These are phyloP conservation scores for Penicillium glabrum DNA, from an alignment of 2,329 filamentous ascomycete genomes.

Conservation along the genomic window DNA sequence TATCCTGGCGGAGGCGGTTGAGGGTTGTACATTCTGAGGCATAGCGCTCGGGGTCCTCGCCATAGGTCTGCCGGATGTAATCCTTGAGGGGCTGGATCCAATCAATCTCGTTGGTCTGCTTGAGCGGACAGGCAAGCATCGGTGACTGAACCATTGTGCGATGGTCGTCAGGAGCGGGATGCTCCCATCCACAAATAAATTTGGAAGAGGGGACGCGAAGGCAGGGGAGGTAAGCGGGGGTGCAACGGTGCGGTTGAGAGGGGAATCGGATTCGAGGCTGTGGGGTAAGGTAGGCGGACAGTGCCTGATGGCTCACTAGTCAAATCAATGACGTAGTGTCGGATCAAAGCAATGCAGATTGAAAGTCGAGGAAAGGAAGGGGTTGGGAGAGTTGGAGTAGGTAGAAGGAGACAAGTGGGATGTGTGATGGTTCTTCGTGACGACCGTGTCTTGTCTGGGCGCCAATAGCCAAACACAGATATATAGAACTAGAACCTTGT, in stretches of 20 bases:
- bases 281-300: constrained; percentile 22
- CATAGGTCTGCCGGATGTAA: constrained; percentile 92
- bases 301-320: background rate
- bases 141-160: constrained; percentile 75
- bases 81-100: constrained; percentile 89
- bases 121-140: constrained; percentile 93
- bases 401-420: constrained; percentile 19
- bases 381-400: constrained; percentile 1
- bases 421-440: constrained; percentile 20
- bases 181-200: constrained; percentile 33
- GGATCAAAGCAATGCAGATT: background rate
- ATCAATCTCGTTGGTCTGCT: constrained; percentile 95
- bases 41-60: constrained; percentile 95
- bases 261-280: constrained; percentile 21
- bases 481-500: background rate
- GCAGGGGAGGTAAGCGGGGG: constrained; percentile 11
- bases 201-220: constrained; percentile 1
- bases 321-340: constrained; percentile 20
- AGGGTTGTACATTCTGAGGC: constrained; percentile 91
- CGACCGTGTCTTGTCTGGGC: constrained; percentile 10
- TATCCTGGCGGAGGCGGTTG: constrained; percentile 94
- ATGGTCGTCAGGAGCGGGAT: constrained; percentile 33
- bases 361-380: constrained; percentile 4
- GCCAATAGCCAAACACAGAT: constrained; percentile 8
- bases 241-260: constrained; percentile 12